phyloP scores from a whole-genome alignment of 176 grass and related monocot species.

The Pharus latifolius region DNA sequence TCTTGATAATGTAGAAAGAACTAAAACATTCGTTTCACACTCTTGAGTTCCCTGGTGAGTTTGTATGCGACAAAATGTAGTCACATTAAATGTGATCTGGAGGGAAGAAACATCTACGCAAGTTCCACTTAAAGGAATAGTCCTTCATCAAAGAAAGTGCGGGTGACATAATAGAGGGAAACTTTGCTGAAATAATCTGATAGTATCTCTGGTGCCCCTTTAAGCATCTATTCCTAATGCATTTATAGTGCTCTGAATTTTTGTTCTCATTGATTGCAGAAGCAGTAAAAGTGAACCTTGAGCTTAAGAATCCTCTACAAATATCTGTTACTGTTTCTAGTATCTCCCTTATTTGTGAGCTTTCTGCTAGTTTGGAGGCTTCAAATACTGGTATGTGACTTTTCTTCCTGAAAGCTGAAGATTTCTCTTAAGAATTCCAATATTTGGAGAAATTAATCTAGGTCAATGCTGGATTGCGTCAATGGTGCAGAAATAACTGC shows the following conservation, averaged over 20 bases:
- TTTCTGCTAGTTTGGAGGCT: constrained; percentile 47
- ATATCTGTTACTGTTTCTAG: constrained; percentile 74
- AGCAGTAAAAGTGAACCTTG: constrained; percentile 69
- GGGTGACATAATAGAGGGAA: neutral
- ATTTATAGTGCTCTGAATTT: constrained; percentile 4
- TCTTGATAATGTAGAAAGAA: too few relatives aligned
- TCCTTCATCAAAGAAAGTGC: neutral
- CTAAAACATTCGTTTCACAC: too few relatives aligned
- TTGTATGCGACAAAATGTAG: neutral
- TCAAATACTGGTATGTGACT: constrained; percentile 45
- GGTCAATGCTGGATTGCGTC: neutral
- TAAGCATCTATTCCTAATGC: neutral
- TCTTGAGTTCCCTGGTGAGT: too few relatives aligned
- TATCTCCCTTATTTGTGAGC: constrained; percentile 80
- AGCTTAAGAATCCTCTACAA: constrained; percentile 92
- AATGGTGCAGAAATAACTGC: constrained; percentile 40
- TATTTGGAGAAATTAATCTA: constrained; percentile 1
- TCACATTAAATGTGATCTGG: neutral
- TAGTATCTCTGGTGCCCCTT: neutral
- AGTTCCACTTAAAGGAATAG: neutral
- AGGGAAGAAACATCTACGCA: neutral
- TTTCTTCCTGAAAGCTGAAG: neutral
- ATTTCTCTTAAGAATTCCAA: neutral
- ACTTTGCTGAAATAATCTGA: neutral
- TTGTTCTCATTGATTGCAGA: constrained; percentile 63